These are phyloP conservation scores for Datura wrightii DNA, from an alignment of 257 asterid species.

Conservation along the genomic window DNA sequence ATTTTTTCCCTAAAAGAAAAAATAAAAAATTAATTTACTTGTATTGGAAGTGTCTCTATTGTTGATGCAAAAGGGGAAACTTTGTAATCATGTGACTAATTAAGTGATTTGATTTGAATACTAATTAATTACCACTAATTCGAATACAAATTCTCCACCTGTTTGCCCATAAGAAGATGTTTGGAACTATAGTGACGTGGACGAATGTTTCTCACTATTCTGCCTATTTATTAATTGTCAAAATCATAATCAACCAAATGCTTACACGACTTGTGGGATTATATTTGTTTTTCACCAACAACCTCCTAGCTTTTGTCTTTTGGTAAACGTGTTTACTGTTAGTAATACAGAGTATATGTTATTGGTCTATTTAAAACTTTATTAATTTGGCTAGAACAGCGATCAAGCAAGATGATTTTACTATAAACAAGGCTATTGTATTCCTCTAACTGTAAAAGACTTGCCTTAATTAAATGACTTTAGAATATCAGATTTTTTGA, in stretches of 20 bases:
- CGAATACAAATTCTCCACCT: constrained; percentile 5
- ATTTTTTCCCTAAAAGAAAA: not conserved
- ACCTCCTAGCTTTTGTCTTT: not conserved
- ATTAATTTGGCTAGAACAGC: not conserved
- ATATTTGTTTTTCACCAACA: not conserved
- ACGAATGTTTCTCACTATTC: not conserved
- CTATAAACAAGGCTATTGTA: not conserved
- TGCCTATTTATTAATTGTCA: not conserved
- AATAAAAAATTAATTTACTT: not conserved
- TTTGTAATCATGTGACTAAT: not conserved
- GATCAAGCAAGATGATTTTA: not conserved
- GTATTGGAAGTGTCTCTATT: not conserved
- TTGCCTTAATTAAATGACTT: too few relatives aligned
- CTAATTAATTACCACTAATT: not conserved
- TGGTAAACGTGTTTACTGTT: not conserved
- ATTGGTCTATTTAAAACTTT: too few relatives aligned
- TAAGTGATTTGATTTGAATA: not conserved
- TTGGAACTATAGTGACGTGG: constrained; percentile 1
- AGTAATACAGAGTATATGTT: not conserved
- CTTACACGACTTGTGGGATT: not conserved
- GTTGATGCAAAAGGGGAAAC: not conserved
- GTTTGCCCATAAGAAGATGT: not conserved
- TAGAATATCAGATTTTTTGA: too few relatives aligned
- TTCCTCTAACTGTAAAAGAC: not conserved
- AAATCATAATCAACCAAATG: not conserved